phyloP scores from a whole-genome alignment of 2,329 filamentous ascomycete species.

The Ascochyta clinopodiicola region DNA sequence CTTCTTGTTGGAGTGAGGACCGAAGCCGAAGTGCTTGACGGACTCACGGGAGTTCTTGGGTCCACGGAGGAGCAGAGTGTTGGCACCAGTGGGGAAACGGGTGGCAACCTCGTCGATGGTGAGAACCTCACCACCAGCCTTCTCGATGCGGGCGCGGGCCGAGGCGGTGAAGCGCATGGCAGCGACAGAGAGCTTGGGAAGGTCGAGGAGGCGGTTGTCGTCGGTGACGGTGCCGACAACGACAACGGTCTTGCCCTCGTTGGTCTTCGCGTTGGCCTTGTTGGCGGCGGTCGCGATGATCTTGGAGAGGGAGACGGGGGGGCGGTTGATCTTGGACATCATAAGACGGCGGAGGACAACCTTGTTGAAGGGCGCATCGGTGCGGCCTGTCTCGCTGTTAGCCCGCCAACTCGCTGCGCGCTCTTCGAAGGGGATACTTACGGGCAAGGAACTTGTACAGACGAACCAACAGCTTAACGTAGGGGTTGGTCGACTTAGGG shows the following conservation, averaged over 20 bases:
- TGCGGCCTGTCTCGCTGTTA: slow-evolving; percentile 71
- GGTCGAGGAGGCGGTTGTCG: slow-evolving; percentile 51
- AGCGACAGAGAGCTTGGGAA: slow-evolving; percentile 92
- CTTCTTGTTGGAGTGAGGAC: slow-evolving; percentile 99
- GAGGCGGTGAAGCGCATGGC: slow-evolving; percentile 97
- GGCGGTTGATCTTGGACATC: slow-evolving; percentile 97
- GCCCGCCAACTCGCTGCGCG: slow-evolving; percentile 24
- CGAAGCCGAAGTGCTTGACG: slow-evolving; percentile 98
- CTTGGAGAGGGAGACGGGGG: slow-evolving; percentile 86
- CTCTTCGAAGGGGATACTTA: slow-evolving; percentile 60
- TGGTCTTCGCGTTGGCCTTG: slow-evolving; percentile 58
- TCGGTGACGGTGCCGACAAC: slow-evolving; percentile 56
- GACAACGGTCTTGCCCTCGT: slow-evolving; percentile 84
- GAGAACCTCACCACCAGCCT: slow-evolving; percentile 92
- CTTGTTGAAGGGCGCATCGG: slow-evolving; percentile 98
- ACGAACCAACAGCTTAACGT: slow-evolving; percentile 97
- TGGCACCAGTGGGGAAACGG: slow-evolving; percentile 91
- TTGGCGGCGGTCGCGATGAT: slow-evolving; percentile 70
- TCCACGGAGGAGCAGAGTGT: slow-evolving; percentile 95
- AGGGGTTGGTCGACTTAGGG: slow-evolving; percentile 94
- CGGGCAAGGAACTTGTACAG: slow-evolving; percentile 96
- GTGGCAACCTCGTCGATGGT: slow-evolving; percentile 98
- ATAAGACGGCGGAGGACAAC: slow-evolving; percentile 96
- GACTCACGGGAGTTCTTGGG: slow-evolving; percentile 99
- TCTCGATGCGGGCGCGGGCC: slow-evolving; percentile 89